Evolutionary conservation across 139 green algal genomes (phyloP), one percentile per base, ranked within the genome.

Genomic region (Chlamydomonas asymmetrica): DNA sequence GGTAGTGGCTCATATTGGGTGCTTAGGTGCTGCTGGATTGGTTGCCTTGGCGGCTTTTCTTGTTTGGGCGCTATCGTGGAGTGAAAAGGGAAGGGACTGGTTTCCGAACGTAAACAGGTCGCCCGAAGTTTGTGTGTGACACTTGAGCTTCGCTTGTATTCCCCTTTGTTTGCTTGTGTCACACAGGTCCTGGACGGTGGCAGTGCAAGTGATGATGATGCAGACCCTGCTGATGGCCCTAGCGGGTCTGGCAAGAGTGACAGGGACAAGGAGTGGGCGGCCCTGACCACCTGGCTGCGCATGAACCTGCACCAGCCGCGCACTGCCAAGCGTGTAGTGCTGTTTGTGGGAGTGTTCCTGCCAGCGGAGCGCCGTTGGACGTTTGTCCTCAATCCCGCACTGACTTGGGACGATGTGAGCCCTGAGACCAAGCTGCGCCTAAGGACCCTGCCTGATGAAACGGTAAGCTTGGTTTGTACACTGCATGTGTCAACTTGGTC

Each of bases 221-320:
- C 29, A 4, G 56, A n/a, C 1, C 29, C n/a, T 18, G 56, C n/a
- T 1, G n/a, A n/a, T 5, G 3, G 29, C n/a, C 5, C 56, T 35
- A 31, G n/a, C 29, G n/a, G 6, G 32, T 4, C 5, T 6, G 31
- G 27, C 59, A 13, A 34, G 16, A 20, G 18, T 18, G 59, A 77
- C 31, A 23, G 77, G 2, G 84, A 86, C 68, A 87, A 87, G 35
- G 84, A 88, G 35, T 90, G 81, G 81, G 84, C 84, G 3, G 84
- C 84, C 0, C 64, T 90, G 2, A 90, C 84, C 3, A 90, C 84
- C 0, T 90, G 84, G 84, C 75, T 90, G 41, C 71, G 84, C 7
- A 87, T 88, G 80, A 89, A 89, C 66, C 70, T 87, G 29, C 80
- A 87, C 65, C 81, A 87, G 43, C 84, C 81, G 37, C 81, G 84